Base-by-base conservation (phyloP, 768 basidiomycete species). In the Saitozyma sp. region DNA sequence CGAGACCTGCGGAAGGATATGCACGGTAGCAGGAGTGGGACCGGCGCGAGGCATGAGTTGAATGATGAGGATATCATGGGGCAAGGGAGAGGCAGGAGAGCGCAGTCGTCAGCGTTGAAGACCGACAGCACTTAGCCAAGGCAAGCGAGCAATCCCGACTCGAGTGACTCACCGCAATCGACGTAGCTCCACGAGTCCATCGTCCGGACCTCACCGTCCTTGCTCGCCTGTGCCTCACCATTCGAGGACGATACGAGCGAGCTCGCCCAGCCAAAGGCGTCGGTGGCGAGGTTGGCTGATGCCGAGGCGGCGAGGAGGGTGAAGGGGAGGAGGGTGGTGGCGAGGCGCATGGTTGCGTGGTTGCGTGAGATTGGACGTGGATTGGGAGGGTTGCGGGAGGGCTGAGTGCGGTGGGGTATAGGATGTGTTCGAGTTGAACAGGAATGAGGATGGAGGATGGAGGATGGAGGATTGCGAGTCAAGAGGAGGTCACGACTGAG, bases 111-210 rank as follows among this genome's bases (percentile, higher is more conserved):
- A 29, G 29, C 29, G 29, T 29, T n/a, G n/a, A n/a, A n/a, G n/a
- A n/a, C n/a, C n/a, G n/a, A n/a, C n/a, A n/a, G n/a, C n/a, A n/a
- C n/a, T n/a, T n/a, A n/a, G n/a, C n/a, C n/a, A n/a, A n/a, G n/a
- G n/a, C 54, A 55, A 37, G 17, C 51, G 37, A 16, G 2, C 13
- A 42, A 40, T 29, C 13, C 11, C 17, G 8, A 56, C 54, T 48
- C 42, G 20, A 59, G 37, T 40, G 42, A 51, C 87, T 43, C 66
- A 93, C 93, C 91, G 78, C 93, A 96, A 79, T 88, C 81, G 0
- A 45, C 54, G 74, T 86, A 96, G 11, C 78, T 78, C 91, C 91
- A 93, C 52, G 82, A 78, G 6, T 84, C 81, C 45, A 77, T 81
- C 3, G 78, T 65, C 50, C 76, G 75, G 20, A 81, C 77, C 6